Evolutionary conservation across 805 yeast genomes (phyloP).

Genomic region (Ogataea degrootiae): DNA sequence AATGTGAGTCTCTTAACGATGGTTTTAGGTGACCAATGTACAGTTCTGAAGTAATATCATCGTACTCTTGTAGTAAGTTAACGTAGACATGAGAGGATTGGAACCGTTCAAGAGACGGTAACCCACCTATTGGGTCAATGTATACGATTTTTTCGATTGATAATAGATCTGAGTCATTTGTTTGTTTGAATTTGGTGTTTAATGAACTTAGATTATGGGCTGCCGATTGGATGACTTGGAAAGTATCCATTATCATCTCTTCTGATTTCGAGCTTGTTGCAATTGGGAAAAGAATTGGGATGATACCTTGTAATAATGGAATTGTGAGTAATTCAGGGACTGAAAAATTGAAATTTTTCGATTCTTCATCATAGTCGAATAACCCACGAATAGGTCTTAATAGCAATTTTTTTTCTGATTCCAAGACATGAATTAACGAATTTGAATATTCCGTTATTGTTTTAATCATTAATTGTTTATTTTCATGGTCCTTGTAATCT

Average conservation of each 20-base stretch:
- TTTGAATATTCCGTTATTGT: conserved; percentile 20
- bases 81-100: conserved; percentile 83
- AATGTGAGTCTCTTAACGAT: conserved; percentile 45
- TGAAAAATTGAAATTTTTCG: conserved; percentile 18
- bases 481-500: conserved; percentile 12
- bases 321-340: conserved; percentile 36
- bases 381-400: conserved; percentile 33
- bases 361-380: conserved; percentile 26
- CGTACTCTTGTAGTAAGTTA: conserved; percentile 77
- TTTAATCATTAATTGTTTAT: conserved; percentile 10
- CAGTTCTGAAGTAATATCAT: conserved; percentile 60
- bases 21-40: conserved; percentile 51
- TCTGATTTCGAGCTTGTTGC: conserved; percentile 32
- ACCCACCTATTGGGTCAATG: conserved; percentile 82
- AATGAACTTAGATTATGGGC: conserved; percentile 30
- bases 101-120: conserved; percentile 79
- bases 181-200: conserved; percentile 15
- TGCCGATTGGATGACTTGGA: conserved; percentile 36
- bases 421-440: conserved; percentile 16
- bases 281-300: conserved; percentile 65
- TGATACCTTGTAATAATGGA: conserved; percentile 38
- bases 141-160: conserved; percentile 77
- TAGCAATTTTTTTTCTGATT: conserved; percentile 16
- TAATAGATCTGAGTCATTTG: conserved; percentile 28
- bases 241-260: conserved; percentile 34